phyloP scores from a whole-genome alignment of 176 grass and related monocot genomes.

The Lolium perenne region DNA sequence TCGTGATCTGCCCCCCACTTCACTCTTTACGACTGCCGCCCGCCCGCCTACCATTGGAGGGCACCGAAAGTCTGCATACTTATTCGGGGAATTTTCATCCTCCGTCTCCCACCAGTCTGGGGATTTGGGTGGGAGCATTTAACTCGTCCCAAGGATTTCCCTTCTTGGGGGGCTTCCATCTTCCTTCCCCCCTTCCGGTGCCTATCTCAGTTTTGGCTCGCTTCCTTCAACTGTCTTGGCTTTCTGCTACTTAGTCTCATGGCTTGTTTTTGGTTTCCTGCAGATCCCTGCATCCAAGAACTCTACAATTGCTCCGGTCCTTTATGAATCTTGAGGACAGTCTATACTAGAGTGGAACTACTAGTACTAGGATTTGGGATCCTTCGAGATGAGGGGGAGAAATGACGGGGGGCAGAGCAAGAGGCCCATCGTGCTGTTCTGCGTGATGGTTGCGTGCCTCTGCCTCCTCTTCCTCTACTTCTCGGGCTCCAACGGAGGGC shows the following conservation, averaged over 20 bases:
- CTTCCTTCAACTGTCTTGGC: constrained; percentile 23
- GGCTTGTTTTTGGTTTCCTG: constrained; percentile 13
- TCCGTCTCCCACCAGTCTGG: constrained; percentile 23
- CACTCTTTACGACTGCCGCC: constrained; percentile 26
- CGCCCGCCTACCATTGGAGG: constrained; percentile 21
- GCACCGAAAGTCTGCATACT: constrained; percentile 35
- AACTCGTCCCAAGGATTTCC: constrained; percentile 25
- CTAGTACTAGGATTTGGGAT: constrained; percentile 16
- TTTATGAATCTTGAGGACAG: constrained; percentile 44
- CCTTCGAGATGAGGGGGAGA: constrained; percentile 77
- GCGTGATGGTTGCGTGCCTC: constrained; percentile 67
- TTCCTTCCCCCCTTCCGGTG: constrained; percentile 18
- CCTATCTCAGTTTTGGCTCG: constrained; percentile 43
- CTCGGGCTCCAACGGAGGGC: constrained; percentile 58
- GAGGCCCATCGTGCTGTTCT: constrained; percentile 59
- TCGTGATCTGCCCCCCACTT: constrained; percentile 51
- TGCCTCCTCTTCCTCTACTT: constrained; percentile 89
- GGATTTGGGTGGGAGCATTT: constrained; percentile 27
- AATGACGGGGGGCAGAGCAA: constrained; percentile 75
- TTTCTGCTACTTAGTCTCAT: constrained; percentile 29
- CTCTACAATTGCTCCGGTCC: background rate
- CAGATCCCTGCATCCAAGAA: constrained; percentile 32
- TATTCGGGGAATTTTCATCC: constrained; percentile 18
- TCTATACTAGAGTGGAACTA: constrained; percentile 39
- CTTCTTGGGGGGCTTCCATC: constrained; percentile 33